Conservation (phyloP, 1,139 yeast genomes). For the Scheffersomyces illinoinensis region DNA sequence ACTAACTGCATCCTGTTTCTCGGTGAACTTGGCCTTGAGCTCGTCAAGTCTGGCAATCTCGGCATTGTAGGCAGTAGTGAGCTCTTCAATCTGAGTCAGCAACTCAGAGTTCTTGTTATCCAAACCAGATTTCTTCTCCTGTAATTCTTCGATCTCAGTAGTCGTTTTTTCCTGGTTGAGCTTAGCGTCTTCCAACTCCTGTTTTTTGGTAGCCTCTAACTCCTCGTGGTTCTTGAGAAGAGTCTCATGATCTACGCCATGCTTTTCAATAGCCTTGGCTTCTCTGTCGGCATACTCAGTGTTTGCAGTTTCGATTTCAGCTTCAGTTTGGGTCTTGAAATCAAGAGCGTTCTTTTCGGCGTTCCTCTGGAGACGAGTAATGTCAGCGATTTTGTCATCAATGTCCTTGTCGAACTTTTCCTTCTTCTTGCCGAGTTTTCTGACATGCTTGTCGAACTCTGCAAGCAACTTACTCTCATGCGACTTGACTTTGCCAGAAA, state of each 20-base stretch:
- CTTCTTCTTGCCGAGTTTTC: slow-evolving; percentile 42
- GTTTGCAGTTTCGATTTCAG: slow-evolving; percentile 48
- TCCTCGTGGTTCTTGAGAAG: slow-evolving; percentile 47
- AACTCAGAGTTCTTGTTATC: slow-evolving; percentile 48
- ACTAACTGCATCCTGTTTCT: slow-evolving; percentile 39
- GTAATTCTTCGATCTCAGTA: slow-evolving; percentile 45
- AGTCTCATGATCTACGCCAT: slow-evolving; percentile 46
- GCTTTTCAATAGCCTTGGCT: slow-evolving; percentile 47
- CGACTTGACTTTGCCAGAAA: slow-evolving; percentile 36
- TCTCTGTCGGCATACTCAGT: slow-evolving; percentile 50
- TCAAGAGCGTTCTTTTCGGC: slow-evolving; percentile 34
- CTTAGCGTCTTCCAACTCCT: slow-evolving; percentile 52
- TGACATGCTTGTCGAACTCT: slow-evolving; percentile 43
- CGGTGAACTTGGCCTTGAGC: slow-evolving; percentile 40
- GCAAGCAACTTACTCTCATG: slow-evolving; percentile 47
- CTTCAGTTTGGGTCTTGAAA: slow-evolving; percentile 40
- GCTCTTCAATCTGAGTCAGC: slow-evolving; percentile 39
- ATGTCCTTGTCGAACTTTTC: slow-evolving; percentile 41
- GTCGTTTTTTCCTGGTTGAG: slow-evolving; percentile 47
- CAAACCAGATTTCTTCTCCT: slow-evolving; percentile 42
- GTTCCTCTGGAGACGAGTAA: slow-evolving; percentile 30
- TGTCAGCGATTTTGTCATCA: slow-evolving; percentile 33
- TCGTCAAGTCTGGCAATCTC: slow-evolving; percentile 42
- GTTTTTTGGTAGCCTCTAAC: slow-evolving; percentile 48
- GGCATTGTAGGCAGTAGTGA: slow-evolving; percentile 42